Evolutionary conservation across 2,329 filamentous ascomycete genomes (phyloP), one percentile per base, ranked within the genome.

Genomic region (Claviceps africana): DNA sequence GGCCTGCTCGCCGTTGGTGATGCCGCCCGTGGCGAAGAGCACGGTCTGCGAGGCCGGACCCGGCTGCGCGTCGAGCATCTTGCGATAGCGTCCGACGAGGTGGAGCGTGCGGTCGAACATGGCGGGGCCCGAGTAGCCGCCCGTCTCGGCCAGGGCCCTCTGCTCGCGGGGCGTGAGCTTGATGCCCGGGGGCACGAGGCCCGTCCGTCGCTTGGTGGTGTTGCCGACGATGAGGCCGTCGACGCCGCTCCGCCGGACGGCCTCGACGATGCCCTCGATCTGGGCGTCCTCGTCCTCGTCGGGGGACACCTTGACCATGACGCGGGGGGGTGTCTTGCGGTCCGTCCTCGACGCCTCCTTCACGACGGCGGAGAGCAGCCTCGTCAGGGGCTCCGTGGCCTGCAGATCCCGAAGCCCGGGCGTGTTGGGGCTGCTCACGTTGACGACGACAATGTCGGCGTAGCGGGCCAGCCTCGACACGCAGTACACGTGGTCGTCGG

Each of bases 241-340:
- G 2, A 97, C 90, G 7, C 90, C 90, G 55, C 86, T 88, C 58
- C 75, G 74, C 73, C 82, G 85, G 13, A 95, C 83, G 0, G 90
- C 90, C 59, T 89, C 80, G 55, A 88, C 91, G 52, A 98, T 95
- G 9, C 90, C 93, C 43, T 83, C 78, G 55, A 98, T 80, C 65
- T 98, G 89, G 52, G 82, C 74, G 50, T 89, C 82, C 21, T 85
- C 81, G 65, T 96, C 88, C 70, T 97, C 93, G 60, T 98, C 93
- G 0, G 93, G 93, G 54, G 88, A 95, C 21, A 98, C 91, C 73
- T 98, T 98, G 61, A 98, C 93, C 88, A 98, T 95, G 53, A 98
- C 88, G 56, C 62, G 65, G 50, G 69, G 69, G 62, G 84, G 86
- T 1, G 76, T 79, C 64, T 80, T 85, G 58, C 90, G 77, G 30